These are phyloP conservation scores for Fagopyrum tataricum DNA, from an alignment of 148 eudicot genomes.

Conservation along the genomic window DNA sequence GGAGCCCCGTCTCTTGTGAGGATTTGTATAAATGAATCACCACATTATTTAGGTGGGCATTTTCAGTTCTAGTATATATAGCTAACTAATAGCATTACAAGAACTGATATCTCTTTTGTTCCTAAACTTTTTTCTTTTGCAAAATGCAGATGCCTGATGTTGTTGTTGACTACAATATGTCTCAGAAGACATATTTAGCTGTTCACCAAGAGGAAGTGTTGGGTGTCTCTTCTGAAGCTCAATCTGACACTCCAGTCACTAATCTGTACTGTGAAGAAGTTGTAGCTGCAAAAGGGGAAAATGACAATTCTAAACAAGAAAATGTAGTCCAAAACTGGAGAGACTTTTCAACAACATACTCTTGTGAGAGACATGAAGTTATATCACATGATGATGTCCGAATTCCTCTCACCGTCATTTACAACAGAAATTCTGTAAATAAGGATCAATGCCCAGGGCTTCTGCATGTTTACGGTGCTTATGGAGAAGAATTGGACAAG, in stretches of 20 bases:
- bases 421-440: slow-evolving; percentile 31
- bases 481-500: slow-evolving; percentile 82
- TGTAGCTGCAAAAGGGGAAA: slow-evolving; percentile 16
- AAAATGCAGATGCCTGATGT: slow-evolving; percentile 87
- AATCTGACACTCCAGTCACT: slow-evolving; percentile 13
- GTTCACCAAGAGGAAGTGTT: slow-evolving; percentile 81
- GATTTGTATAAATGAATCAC: not conserved
- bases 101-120: not conserved
- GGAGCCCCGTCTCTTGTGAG: not conserved
- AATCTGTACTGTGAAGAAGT: slow-evolving; percentile 16
- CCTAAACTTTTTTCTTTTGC: slow-evolving; percentile 10
- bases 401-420: slow-evolving; percentile 74
- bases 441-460: slow-evolving; percentile 70
- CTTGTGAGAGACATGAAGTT: slow-evolving; percentile 62
- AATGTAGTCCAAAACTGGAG: slow-evolving; percentile 31
- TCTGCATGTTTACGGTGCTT: slow-evolving; percentile 89
- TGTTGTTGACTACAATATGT: slow-evolving; percentile 78
- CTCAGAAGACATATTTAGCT: slow-evolving; percentile 36
- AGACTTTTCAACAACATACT: slow-evolving; percentile 46
- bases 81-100: not conserved
- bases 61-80: not conserved
- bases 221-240: slow-evolving; percentile 24
- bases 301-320: slow-evolving; percentile 15
- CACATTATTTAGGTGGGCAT: not conserved
- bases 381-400: slow-evolving; percentile 60